Evolutionary conservation across 805 yeast genomes (phyloP), one percentile per base, ranked within the genome.

Genomic region (Candida incommunis): DNA sequence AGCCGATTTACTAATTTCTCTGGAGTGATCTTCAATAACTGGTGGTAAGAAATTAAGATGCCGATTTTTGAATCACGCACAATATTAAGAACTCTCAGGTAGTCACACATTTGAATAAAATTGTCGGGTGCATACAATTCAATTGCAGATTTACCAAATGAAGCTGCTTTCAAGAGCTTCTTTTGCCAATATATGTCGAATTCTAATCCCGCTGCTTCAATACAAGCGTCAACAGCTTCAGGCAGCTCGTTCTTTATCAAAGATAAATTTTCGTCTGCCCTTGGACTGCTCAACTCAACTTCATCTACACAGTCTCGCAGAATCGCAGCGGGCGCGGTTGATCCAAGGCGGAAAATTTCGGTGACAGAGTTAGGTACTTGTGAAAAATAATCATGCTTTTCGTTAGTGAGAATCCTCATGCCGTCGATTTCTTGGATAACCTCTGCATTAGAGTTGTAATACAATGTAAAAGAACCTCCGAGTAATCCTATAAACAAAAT

Each of bases 121-220:
- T 68, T 63, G 46, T 74, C 74, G 2, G 87, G 68, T 55, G 78
- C 79, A 53, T 70, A 75, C 2, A 68, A 56, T 5, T 72, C 75
- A 40, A 71, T 57, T 35, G 72, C 56, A 0, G 83, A 70, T 53
- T 90, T 92, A 0, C 96, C 98, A 63, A 88, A 84, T 0, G 83
- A 68, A 0, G 88, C 95, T 1, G 96, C 95, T 44, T 76, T 71
- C 31, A 92, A 62, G 7, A 90, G 64, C 43, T 74, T 75, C 58
- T 86, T 87, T 54, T 92, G 98, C 80, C 88, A 74, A 44, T 69
- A 66, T 0, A 82, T 72, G 49, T 79, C 85, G 53, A 85, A 77
- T 54, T 90, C 97, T 45, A 78, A 80, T 2, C 76, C 60, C 0
- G 95, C 81, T 0, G 94, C 94, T 1, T 70, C 63, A 3, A 87